Conservation (phyloP, 23 red algal species). For the Gracilaria vermiculophylla region DNA sequence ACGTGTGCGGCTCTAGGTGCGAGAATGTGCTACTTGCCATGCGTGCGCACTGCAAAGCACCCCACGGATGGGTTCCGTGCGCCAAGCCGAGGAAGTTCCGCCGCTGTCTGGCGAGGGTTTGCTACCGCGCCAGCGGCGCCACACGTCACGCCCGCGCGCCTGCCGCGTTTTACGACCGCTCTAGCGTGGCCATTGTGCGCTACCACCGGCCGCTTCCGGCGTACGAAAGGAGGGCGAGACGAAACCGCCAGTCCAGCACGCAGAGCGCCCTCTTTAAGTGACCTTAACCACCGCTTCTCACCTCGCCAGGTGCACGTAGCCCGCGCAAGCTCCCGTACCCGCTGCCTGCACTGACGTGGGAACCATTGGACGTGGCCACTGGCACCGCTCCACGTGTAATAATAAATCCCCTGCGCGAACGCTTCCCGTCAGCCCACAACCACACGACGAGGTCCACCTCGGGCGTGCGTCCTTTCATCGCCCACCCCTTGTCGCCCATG, state of each 20-base stretch:
- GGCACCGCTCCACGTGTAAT: not conserved
- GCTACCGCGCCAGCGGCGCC: not conserved
- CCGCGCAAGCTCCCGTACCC: no score
- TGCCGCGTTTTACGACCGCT: constrained; percentile 7
- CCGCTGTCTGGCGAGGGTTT: constrained; percentile 43
- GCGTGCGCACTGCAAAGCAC: not conserved
- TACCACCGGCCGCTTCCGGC: constrained; percentile 33
- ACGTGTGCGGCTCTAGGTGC: constrained; percentile 43
- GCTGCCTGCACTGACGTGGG: not conserved
- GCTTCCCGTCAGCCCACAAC: no score
- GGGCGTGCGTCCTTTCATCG: no score
- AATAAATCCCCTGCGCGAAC: not conserved
- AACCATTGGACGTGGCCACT: not conserved
- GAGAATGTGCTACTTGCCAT: constrained; percentile 50
- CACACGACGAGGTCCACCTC: no score
- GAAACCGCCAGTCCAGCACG: constrained; percentile 47
- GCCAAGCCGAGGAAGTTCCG: constrained; percentile 55
- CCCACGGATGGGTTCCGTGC: constrained; percentile 19
- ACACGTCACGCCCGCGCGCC: not conserved
- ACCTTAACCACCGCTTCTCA: no score
- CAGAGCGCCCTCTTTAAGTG: constrained; percentile 62
- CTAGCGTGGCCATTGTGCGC: constrained; percentile 46
- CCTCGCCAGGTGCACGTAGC: no score
- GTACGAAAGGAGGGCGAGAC: constrained; percentile 8
- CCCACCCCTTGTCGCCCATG: no score